Percentiles rank a stretch among this genome's conserved stretches.
These are phyloP conservation scores for Colletotrichum euphorbiae DNA, from an alignment of 2,329 filamentous ascomycete species.

Conservation along the genomic window DNA sequence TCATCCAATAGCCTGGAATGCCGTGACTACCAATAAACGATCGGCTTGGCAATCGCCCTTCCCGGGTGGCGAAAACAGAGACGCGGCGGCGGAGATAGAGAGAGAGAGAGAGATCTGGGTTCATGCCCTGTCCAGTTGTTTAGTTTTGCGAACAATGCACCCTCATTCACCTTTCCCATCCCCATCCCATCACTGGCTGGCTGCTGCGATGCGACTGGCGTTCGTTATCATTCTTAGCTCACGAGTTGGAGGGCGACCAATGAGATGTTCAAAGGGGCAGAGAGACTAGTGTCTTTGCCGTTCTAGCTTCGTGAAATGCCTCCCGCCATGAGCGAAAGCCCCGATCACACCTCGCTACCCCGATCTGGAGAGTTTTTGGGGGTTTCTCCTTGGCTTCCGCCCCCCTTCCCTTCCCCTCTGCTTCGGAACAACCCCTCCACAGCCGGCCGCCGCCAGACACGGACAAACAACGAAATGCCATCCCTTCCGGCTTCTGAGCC, in stretches of 20 bases:
- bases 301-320: constrained; percentile 9
- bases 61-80: constrained; percentile 14
- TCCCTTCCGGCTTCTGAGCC: constrained; percentile 20
- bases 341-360: constrained; percentile 20
- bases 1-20: not conserved
- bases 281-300: constrained; percentile 14
- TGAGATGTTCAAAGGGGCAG: not conserved
- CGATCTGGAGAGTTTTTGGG: constrained; percentile 18
- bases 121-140: not conserved
- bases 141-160: constrained; percentile 7
- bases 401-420: not conserved
- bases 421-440: not conserved
- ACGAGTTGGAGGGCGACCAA: constrained; percentile 1
- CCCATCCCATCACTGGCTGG: not conserved
- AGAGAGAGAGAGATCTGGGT: not conserved
- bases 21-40: constrained; percentile 22
- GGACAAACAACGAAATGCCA: not conserved
- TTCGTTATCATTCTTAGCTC: constrained; percentile 18
- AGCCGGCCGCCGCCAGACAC: constrained; percentile 9
- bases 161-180: constrained; percentile 22
- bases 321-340: not conserved
- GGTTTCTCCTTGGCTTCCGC: not conserved
- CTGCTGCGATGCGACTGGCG: not conserved
- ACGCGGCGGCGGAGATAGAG: not conserved
- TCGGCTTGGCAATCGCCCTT: constrained; percentile 9